Evolutionary conservation across 768 basidiomycete species (phyloP).

Genomic region (Suillus americanus): DNA sequence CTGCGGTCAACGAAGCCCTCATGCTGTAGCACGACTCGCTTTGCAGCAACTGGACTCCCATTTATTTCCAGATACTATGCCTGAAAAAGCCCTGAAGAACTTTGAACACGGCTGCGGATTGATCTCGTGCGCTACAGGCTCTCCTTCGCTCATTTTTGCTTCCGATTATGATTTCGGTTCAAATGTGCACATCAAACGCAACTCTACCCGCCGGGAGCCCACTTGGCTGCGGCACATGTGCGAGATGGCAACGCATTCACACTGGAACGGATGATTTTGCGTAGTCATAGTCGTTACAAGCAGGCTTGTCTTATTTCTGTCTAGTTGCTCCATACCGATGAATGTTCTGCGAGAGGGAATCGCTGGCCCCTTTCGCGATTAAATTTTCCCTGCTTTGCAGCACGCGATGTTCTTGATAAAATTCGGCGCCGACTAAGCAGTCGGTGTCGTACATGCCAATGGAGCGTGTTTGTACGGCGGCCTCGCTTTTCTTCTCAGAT

Average conservation of each 20-base stretch:
- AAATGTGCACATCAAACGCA: background rate
- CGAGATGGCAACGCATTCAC: background rate
- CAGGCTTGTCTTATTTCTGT: background rate
- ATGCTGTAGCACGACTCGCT: background rate
- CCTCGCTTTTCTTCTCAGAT: slow-evolving; percentile 9
- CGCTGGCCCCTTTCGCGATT: background rate
- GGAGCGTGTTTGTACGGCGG: slow-evolving; percentile 5
- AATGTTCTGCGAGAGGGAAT: background rate
- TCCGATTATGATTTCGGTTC: background rate
- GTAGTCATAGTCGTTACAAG: background rate
- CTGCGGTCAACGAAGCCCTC: background rate
- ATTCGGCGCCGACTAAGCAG: background rate
- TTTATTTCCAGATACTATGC: background rate
- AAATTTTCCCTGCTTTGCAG: background rate
- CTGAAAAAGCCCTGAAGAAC: background rate
- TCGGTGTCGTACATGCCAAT: background rate
- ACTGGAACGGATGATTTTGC: background rate
- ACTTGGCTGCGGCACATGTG: background rate
- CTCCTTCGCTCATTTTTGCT: background rate
- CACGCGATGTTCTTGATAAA: background rate
- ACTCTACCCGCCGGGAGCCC: background rate
- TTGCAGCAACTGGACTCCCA: background rate
- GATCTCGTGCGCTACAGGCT: background rate
- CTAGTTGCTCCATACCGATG: background rate
- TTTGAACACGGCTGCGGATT: too few relatives aligned